These are phyloP conservation scores for Bisporella sp. DNA, from an alignment of 2,329 filamentous ascomycete genomes.

Conservation along the genomic window DNA sequence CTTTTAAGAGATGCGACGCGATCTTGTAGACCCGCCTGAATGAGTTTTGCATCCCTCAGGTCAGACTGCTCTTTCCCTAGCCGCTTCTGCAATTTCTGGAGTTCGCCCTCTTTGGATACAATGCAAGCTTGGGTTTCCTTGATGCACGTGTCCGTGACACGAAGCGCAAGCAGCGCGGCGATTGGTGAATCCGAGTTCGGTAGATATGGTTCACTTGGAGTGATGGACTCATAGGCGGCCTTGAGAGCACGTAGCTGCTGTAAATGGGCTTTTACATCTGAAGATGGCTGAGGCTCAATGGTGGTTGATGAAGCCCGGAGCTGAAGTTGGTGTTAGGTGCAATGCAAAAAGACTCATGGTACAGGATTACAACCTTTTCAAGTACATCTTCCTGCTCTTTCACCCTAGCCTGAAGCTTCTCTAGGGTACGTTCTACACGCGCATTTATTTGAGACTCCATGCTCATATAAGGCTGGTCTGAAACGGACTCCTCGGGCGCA, in stretches of 20 bases:
- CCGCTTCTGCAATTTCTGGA: constrained; percentile 37
- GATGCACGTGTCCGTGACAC: constrained; percentile 58
- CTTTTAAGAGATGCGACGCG: constrained; percentile 53
- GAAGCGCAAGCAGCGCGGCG: constrained; percentile 64
- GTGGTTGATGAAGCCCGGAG: constrained; percentile 19
- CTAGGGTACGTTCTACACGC: constrained; percentile 60
- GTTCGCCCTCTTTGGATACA: constrained; percentile 33
- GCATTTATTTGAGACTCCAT: not conserved
- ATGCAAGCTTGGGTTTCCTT: constrained; percentile 57
- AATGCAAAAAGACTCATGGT: not conserved
- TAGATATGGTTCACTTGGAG: constrained; percentile 55
- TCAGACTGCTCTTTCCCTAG: constrained; percentile 45
- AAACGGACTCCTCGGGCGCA: too few relatives aligned
- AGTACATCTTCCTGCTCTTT: constrained; percentile 46
- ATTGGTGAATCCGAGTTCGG: constrained; percentile 61
- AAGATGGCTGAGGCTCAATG: constrained; percentile 20
- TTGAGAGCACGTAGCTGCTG: constrained; percentile 48
- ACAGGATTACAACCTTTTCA: constrained; percentile 32
- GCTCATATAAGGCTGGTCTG: too few relatives aligned
- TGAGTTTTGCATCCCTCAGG: constrained; percentile 47
- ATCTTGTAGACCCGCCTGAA: constrained; percentile 44
- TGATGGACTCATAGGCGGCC: constrained; percentile 58
- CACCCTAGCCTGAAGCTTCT: constrained; percentile 55
- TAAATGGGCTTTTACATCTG: constrained; percentile 29
- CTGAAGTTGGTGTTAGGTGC: constrained; percentile 14